Base-by-base conservation (phyloP, 345 rosid genomes). In the Eucalyptus cladocalyx region DNA sequence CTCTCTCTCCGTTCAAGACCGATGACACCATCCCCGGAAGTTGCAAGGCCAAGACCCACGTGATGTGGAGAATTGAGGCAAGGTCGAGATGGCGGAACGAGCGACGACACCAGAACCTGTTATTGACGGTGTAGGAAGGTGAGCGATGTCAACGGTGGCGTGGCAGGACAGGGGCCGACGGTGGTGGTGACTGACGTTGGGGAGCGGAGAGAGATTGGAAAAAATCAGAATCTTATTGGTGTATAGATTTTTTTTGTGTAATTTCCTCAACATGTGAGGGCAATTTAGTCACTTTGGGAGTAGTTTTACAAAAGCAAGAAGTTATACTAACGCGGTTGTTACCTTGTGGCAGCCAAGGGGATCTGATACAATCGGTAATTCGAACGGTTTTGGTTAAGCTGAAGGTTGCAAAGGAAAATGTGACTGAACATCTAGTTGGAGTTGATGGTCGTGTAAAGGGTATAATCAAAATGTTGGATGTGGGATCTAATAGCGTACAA, bases 341-440 rank as follows among this genome's bases (percentile, higher is more conserved):
- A 0, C 12, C 1, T 56, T 4, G 0, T 56, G 62, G 62, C 62
- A 56, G 62, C 6, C 62, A 56, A 9, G 62, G 28, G 0, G 30
- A 56, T 4, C 28, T 9, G 0, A 56, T 56, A 0, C 2, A 1
- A 0, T 23, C 30, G 1, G 62, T 56, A 56, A 56, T 56, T 24
- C 62, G 1, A 56, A 56, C 1, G 0, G 3, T 24, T 9, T 24
- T 1, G 0, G 0, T 9, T 56, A 56, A 56, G 62, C 12, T 56
- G 30, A 56, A 56, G 30, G 62, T 56, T 23, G 13, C 12, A 24
- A 0, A 9, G 9, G 3, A 54, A 19, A 23, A 17, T 53, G 56
- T 53, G 9, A 17, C 56, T 53, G 24, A 53, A 53, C 56, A 53
- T 53, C 2, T 53, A 17, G 56, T 53, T 0, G 9, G 24, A 53